Base-by-base conservation (phyloP, 768 basidiomycete genomes). In the Mycena chlorophos region DNA sequence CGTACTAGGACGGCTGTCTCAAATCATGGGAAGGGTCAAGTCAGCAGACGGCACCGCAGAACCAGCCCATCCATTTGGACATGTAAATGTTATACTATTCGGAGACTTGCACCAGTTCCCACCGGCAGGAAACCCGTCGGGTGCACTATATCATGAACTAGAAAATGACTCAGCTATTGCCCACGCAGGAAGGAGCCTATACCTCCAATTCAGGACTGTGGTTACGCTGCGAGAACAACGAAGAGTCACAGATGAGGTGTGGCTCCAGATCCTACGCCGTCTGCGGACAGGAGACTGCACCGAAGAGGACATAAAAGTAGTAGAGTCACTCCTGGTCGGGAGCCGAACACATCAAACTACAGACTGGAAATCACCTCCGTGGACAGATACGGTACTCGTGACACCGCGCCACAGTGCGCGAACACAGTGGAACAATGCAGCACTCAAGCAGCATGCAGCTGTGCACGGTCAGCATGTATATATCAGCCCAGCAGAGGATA, bases 61-160 rank as follows among this genome's bases (percentile, higher is more conserved):
- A 8, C 25, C 59, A 0, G 55, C 55, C 1, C 4, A 30, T 1
- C 57, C 69, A 0, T 79, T 78, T 56, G 73, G 72, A 3, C 71
- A 75, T 0, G 63, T 78, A 53, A 74, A 71, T 50, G 64, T 79
- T 3, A 72, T 78, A 2, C 19, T 78, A 2, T 62, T 63, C 20
- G 78, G 78, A 0, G 75, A 79, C 51, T 69, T 76, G 14, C 76
- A 79, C 52, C 78, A 78, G 62, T 78, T 80, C 53, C 78, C 76
- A 1, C 77, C 75, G 0, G 75, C 78, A 0, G 62, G 45, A 3
- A 50, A 55, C 61, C 25, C 68, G 55, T 46, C 8, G 2, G 25
- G 28, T 3, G 68, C 66, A 17, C 52, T 74, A 13, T 72, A 58
- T 48, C 2, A 54, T 37, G 14, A 0, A n/a, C n/a, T 59, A 45